These are phyloP conservation scores for Boletus calvinii DNA, from an alignment of 1,284 basidiomycete species.

Conservation along the genomic window DNA sequence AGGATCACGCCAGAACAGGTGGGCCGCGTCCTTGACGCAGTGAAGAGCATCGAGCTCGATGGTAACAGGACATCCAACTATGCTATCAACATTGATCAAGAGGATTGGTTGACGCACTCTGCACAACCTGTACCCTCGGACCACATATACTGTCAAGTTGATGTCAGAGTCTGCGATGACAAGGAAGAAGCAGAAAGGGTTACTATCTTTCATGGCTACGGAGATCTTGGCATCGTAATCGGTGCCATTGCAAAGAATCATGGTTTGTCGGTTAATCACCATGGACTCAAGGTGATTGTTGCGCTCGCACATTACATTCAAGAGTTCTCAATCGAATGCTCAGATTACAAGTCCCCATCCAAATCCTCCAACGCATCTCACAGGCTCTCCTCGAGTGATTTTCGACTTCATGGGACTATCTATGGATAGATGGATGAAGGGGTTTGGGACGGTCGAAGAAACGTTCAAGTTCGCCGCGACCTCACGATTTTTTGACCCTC, in stretches of 20 bases:
- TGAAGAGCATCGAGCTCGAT: conserved; percentile 43
- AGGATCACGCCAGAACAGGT: conserved; percentile 42
- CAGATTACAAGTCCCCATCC: conserved; percentile 45
- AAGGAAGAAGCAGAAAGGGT: conserved; percentile 48
- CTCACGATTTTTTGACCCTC: conserved; percentile 51
- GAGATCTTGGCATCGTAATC: conserved; percentile 68
- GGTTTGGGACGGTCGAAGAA: conserved; percentile 53
- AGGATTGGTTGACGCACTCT: conserved; percentile 24
- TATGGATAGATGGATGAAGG: conserved; percentile 47
- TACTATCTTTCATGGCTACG: conserved; percentile 59
- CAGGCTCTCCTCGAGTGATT: conserved; percentile 46
- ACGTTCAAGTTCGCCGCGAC: conserved; percentile 57
- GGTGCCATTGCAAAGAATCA: conserved; percentile 50
- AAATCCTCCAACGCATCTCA: conserved; percentile 42
- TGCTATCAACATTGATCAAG: conserved; percentile 45
- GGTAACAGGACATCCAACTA: conserved; percentile 62
- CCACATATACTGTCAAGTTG: conserved; percentile 51
- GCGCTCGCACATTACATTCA: not conserved
- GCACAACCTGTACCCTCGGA: conserved; percentile 22
- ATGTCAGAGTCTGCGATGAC: conserved; percentile 57
- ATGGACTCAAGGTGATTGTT: conserved; percentile 56
- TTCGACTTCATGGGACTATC: conserved; percentile 56
- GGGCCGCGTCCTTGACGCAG: conserved; percentile 47
- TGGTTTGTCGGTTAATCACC: conserved; percentile 49
- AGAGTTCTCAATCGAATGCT: conserved; percentile 5